Conservation (phyloP, 805 yeast genomes). For the Saccharomycopsis selenospora region DNA sequence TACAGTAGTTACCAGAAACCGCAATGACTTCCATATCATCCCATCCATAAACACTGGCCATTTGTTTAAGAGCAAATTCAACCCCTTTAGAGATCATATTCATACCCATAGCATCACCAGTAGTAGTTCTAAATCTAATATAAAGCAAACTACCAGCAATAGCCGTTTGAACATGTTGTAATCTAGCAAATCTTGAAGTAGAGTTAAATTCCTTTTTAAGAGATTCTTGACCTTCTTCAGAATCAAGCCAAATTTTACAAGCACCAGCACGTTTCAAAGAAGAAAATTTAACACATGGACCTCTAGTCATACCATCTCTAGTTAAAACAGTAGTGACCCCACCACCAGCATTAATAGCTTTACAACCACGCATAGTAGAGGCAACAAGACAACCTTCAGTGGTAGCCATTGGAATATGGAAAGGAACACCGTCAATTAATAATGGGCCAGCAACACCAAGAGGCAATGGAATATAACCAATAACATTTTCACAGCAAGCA, state of each 20-base stretch:
- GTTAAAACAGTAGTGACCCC: constrained; percentile 90
- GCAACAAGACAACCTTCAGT: constrained; percentile 99
- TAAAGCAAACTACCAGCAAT: constrained; percentile 86
- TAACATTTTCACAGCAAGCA: constrained; percentile 98
- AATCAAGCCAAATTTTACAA: constrained; percentile 91
- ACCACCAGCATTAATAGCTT: constrained; percentile 95
- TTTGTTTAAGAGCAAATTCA: constrained; percentile 73
- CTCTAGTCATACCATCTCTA: constrained; percentile 98
- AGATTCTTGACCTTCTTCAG: constrained; percentile 81
- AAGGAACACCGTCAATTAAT: constrained; percentile 79
- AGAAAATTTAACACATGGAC: constrained; percentile 93
- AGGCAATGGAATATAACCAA: constrained; percentile 94
- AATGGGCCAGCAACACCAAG: constrained; percentile 98
- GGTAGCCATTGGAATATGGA: constrained; percentile 97
- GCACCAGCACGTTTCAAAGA: constrained; percentile 82
- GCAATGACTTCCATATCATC: constrained; percentile 89
- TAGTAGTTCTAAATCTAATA: constrained; percentile 93
- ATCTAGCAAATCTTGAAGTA: constrained; percentile 93
- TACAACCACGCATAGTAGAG: constrained; percentile 98
- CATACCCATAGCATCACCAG: constrained; percentile 99
- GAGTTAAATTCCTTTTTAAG: constrained; percentile 90
- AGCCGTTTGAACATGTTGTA: constrained; percentile 86
- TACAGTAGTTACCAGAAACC: constrained; percentile 95
- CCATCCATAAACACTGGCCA: constrained; percentile 87
- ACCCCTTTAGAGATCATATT: constrained; percentile 99